A percentile compares a stretch with the other conserved stretches of the same genome.
phyloP scores from a whole-genome alignment of 352 stramenopile genomes.

The Pythium chondricola region DNA sequence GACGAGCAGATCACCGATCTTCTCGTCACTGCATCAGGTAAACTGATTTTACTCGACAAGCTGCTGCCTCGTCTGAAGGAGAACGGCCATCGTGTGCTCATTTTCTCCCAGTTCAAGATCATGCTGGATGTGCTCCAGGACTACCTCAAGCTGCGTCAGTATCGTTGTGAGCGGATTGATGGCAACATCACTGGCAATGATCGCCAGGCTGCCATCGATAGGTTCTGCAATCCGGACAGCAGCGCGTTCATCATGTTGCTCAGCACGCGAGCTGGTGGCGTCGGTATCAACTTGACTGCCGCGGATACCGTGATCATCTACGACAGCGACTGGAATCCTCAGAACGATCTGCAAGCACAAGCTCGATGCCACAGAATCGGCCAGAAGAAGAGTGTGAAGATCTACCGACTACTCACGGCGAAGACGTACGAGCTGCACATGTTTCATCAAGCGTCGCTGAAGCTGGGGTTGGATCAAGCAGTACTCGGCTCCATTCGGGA shows the following conservation, averaged over 20 bases:
- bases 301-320: constrained; percentile 92
- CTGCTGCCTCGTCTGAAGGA: constrained; percentile 94
- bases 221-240: constrained; percentile 70
- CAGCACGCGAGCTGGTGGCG: constrained; percentile 95
- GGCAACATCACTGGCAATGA: constrained; percentile 96
- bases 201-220: constrained; percentile 92
- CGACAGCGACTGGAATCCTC: constrained; percentile 98
- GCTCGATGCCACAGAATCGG: constrained; percentile 91
- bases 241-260: constrained; percentile 96
- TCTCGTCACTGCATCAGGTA: constrained; percentile 94
- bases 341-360: constrained; percentile 92
- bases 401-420: constrained; percentile 88
- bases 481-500: constrained; percentile 86
- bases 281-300: constrained; percentile 97
- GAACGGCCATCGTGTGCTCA: constrained; percentile 95
- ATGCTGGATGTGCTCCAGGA: constrained; percentile 99
- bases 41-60: constrained; percentile 99
- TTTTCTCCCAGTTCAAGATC: constrained; percentile 99
- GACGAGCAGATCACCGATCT: constrained; percentile 71
- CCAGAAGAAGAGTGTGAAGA: constrained; percentile 91
- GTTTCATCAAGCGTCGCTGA: constrained; percentile 90
- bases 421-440: constrained; percentile 94
- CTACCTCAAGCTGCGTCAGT: constrained; percentile 90
- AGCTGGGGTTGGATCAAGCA: constrained; percentile 89
- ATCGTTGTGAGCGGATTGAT: constrained; percentile 97